These are phyloP conservation scores for Trichoderma gracile DNA, from an alignment of 2,329 filamentous ascomycete species.

Conservation along the genomic window DNA sequence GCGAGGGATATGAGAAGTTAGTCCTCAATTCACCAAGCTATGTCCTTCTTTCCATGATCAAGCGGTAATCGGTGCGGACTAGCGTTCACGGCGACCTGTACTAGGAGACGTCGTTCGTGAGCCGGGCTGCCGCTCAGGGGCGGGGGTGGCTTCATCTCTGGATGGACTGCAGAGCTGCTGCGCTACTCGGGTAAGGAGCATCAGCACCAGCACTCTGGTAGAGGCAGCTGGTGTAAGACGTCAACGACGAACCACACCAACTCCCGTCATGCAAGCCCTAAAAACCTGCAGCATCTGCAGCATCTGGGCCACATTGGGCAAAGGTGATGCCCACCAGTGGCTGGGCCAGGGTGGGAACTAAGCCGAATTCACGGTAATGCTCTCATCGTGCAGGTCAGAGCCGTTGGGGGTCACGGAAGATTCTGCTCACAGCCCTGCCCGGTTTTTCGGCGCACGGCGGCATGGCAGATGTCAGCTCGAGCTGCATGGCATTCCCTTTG, in stretches of 20 bases:
- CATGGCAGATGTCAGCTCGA: background rate
- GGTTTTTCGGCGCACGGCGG: background rate
- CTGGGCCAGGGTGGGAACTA: constrained; percentile 2
- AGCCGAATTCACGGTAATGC: constrained; percentile 9
- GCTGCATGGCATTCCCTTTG: background rate
- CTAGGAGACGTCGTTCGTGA: background rate
- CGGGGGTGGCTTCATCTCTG: background rate
- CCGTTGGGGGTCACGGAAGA: background rate
- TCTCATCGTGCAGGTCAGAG: background rate
- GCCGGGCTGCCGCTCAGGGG: background rate
- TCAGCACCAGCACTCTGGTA: constrained; percentile 7
- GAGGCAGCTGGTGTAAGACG: constrained; percentile 4
- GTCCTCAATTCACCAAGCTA: background rate
- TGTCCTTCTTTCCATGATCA: background rate
- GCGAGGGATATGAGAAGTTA: background rate
- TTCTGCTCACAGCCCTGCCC: background rate
- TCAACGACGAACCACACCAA: background rate
- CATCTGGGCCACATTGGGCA: background rate
- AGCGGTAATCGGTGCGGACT: background rate
- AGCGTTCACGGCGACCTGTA: background rate
- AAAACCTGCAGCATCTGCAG: background rate
- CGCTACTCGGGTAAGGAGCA: constrained; percentile 1
- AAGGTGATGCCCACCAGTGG: background rate
- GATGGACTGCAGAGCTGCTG: background rate
- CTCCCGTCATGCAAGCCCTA: background rate